Base-by-base conservation (phyloP, 768 basidiomycete species). In the Lactifluus echinatus region DNA sequence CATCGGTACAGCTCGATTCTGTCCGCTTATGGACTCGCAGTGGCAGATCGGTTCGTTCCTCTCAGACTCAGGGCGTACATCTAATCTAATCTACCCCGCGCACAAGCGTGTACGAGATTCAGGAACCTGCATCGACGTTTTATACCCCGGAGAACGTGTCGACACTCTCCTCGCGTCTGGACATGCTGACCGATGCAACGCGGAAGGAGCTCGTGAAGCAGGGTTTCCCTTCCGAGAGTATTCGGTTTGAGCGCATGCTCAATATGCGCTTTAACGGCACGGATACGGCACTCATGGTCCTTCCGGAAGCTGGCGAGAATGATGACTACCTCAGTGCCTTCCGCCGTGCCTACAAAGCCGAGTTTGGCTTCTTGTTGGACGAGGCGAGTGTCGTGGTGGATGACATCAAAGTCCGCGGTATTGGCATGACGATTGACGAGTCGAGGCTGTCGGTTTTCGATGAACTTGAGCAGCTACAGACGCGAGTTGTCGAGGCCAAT, bases 221-320 rank as follows among this genome's bases (percentile, higher is more conserved):
- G 69, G 94, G 93, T 0, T 95, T 96, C 67, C 79, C 82, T 65
- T 82, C 75, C 11, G 74, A 80, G 11, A 79, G 83, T n/a, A 79
- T 95, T 49, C 74, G 77, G 52, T 71, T 87, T 5, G 94, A 95
- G 68, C 79, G 86, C 21, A 86, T 87, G 84, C 73, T 92, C 43
- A 93, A 93, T 66, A 93, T 93, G 90, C 82, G 92, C 21, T 94
- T 93, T 63, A 88, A 93, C 48, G 93, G 93, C 3, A 93, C 90
- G 0, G 93, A 95, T 71, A 98, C 95, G 0, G 80, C 93, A 15
- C 69, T 97, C 63, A 95, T 97, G 91, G 81, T 93, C 11, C 73
- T 91, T 12, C 81, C 86, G 0, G 54, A 52, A 0, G 78, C 45
- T 2, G 31, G 84, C 62, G 83, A 77, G 23, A 64, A 74, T 14